Percentiles rank a stretch among this genome's conserved stretches.
Evolutionary conservation across 2,329 filamentous ascomycete species (phyloP).

Genomic region (Ophiostoma perfectum): DNA sequence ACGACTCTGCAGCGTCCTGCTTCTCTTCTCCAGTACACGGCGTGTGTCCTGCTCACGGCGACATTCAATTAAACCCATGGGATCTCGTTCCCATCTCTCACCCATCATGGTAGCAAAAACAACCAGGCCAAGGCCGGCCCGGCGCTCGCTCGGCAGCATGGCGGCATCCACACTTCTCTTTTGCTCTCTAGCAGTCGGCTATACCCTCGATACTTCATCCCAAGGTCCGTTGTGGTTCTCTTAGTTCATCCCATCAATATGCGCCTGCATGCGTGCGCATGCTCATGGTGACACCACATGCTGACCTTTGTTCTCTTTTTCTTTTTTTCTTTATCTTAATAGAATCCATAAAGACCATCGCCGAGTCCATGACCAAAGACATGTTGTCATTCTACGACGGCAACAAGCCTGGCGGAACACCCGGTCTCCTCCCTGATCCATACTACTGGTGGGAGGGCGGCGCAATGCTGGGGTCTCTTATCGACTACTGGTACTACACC

Average conservation of each 20-base stretch:
- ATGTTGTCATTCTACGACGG: constrained; percentile 45
- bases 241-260: background rate
- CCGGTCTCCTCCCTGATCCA: constrained; percentile 40
- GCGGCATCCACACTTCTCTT: constrained; percentile 6
- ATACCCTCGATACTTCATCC: constrained; percentile 22
- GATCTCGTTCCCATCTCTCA: constrained; percentile 9
- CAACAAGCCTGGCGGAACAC: constrained; percentile 44
- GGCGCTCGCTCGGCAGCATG: constrained; percentile 12
- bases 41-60: background rate
- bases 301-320: background rate
- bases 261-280: background rate
- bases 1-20: too few species aligned
- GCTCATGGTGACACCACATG: constrained; percentile 4
- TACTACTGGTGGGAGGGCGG: constrained; percentile 61
- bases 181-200: constrained; percentile 14
- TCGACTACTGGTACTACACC: constrained; percentile 68
- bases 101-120: background rate
- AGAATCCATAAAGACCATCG: constrained; percentile 47
- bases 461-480: constrained; percentile 63
- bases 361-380: constrained; percentile 46
- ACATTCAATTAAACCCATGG: background rate
- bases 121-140: constrained; percentile 7
- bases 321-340: background rate
- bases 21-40: too few species aligned
- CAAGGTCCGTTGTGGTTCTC: constrained; percentile 2